phyloP scores from a whole-genome alignment of 2,329 filamentous ascomycete genomes.

The Cercospora sp. region DNA sequence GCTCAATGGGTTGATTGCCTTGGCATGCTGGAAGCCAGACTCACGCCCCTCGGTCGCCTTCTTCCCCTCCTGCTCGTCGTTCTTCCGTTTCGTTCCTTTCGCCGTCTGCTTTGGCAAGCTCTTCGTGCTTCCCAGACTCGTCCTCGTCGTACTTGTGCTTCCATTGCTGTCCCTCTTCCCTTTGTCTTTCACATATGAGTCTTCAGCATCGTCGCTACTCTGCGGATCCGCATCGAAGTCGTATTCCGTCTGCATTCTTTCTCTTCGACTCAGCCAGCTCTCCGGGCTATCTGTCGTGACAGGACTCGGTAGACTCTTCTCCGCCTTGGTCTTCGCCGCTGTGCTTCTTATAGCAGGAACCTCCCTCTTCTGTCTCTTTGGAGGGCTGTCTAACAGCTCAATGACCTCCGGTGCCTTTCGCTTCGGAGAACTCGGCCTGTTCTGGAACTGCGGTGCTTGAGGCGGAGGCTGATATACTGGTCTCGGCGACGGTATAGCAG shows the following conservation, averaged over 20 bases:
- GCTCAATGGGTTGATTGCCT: neutral
- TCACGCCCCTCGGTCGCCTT: neutral
- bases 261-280: neutral
- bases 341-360: neutral
- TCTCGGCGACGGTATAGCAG: neutral
- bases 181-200: neutral
- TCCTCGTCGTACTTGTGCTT: neutral
- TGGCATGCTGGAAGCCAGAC: neutral
- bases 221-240: conserved; percentile 8
- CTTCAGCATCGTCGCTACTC: conserved; percentile 9
- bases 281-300: neutral
- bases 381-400: neutral
- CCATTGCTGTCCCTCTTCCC: neutral
- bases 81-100: neutral
- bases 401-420: neutral
- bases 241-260: neutral
- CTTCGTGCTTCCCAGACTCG: neutral
- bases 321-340: neutral
- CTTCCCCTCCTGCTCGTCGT: neutral
- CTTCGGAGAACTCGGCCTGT: neutral
- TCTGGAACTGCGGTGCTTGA: neutral
- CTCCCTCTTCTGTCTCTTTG: neutral
- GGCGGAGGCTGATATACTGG: neutral
- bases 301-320: conserved; percentile 9
- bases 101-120: neutral